These are phyloP conservation scores for Phlebopus sp. DNA, from an alignment of 1,284 basidiomycete species.

Conservation along the genomic window DNA sequence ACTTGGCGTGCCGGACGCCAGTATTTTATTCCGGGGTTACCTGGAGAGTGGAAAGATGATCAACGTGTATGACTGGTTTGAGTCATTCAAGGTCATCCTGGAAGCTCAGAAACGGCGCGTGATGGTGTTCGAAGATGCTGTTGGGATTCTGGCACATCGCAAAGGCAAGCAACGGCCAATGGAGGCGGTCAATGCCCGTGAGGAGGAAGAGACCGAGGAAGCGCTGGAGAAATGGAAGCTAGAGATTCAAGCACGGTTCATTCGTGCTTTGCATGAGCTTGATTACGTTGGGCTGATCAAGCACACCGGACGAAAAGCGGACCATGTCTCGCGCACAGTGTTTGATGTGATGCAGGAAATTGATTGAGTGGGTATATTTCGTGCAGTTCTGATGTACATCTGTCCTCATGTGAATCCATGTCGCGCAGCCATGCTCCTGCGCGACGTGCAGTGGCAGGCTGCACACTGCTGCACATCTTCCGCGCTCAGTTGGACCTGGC, in stretches of 20 bases:
- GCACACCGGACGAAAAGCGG: conserved; percentile 71
- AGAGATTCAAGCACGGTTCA: conserved; percentile 72
- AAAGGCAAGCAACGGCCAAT: conserved; percentile 23
- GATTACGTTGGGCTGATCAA: conserved; percentile 77
- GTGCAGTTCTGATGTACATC: conserved; percentile 5
- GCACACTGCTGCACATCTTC: too few relatives aligned
- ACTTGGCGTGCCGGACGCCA: conserved; percentile 63
- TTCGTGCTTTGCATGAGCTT: conserved; percentile 73
- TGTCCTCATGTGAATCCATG: conserved; percentile 2
- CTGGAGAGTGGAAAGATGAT: conserved; percentile 74
- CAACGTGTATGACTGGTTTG: conserved; percentile 81
- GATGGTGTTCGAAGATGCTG: conserved; percentile 18
- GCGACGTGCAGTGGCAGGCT: not conserved
- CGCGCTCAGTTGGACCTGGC: not conserved
- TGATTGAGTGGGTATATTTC: conserved; percentile 13
- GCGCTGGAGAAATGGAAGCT: conserved; percentile 52
- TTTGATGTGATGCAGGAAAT: conserved; percentile 52
- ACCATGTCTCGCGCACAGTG: conserved; percentile 67
- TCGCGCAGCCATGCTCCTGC: conserved; percentile 2
- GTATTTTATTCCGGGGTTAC: conserved; percentile 72
- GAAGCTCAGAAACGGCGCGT: conserved; percentile 46
- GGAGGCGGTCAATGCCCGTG: conserved; percentile 12
- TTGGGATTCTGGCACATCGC: conserved; percentile 26
- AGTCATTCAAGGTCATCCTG: conserved; percentile 61
- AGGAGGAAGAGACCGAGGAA: conserved; percentile 35